These are phyloP conservation scores for Picochlorum sp. DNA, from an alignment of 139 green algal species.

Conservation along the genomic window DNA sequence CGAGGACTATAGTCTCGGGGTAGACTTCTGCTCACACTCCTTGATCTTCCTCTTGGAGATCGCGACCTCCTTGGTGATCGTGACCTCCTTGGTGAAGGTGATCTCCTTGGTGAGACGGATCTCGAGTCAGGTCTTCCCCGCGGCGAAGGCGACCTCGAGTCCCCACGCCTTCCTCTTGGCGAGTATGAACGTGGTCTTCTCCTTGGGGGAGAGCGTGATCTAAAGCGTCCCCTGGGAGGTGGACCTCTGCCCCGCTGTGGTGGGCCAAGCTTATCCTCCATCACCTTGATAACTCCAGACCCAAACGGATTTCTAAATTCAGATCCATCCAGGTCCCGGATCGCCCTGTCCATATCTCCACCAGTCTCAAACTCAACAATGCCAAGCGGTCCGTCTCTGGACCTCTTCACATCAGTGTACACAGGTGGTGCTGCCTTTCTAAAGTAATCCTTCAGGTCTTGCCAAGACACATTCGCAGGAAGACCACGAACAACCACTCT, in stretches of 20 bases:
- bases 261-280: no score
- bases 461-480: no score
- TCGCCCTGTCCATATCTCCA: constrained; percentile 43
- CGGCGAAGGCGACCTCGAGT: neutral
- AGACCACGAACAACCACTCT: no score
- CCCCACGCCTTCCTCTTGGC: neutral
- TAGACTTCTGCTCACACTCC: constrained; percentile 2
- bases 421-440: no score
- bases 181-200: neutral
- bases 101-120: neutral
- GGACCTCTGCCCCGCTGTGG: no score
- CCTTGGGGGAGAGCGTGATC: neutral
- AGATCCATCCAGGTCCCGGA: constrained; percentile 54
- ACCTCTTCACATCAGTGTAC: no score
- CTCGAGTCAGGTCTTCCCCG: neutral
- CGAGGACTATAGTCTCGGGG: neutral
- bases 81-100: neutral
- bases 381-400: constrained; percentile 37
- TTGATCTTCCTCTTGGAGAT: neutral
- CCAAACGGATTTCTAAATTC: no score
- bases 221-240: no score
- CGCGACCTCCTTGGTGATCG: neutral
- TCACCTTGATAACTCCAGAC: no score
- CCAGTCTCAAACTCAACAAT: constrained; percentile 59
- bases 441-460: no score